A percentile compares a stretch with the other conserved stretches of the same genome.
These are phyloP conservation scores for Pseudogymnoascus pannorum DNA, from an alignment of 2,329 filamentous ascomycete species.

Conservation along the genomic window DNA sequence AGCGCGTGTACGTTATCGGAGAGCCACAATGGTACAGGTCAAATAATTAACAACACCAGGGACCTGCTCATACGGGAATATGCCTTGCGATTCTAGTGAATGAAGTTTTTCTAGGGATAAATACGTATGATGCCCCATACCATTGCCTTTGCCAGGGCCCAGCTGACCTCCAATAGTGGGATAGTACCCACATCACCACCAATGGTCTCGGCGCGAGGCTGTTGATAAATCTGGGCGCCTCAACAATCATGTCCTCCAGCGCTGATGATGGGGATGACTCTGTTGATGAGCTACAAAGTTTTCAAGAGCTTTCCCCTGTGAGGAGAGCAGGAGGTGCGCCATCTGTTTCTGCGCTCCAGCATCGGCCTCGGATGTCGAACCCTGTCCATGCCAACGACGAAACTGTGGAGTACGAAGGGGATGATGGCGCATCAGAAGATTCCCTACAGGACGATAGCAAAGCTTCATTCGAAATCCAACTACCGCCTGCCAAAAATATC, in stretches of 20 bases:
- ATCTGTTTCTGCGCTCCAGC: background rate
- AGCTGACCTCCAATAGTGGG: background rate
- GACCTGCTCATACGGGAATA: background rate
- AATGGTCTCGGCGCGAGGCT: background rate
- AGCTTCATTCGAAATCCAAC: background rate
- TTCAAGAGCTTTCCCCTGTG: background rate
- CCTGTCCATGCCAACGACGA: background rate
- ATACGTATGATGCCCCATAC: background rate
- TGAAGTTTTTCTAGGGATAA: background rate
- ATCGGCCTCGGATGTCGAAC: background rate
- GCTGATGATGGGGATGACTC: background rate
- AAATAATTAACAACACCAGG: background rate
- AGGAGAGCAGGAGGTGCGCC: background rate
- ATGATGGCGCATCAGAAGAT: background rate
- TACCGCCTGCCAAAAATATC: background rate
- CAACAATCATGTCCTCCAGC: background rate
- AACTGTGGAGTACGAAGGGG: background rate
- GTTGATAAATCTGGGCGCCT: background rate
- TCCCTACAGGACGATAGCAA: background rate
- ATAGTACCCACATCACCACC: background rate
- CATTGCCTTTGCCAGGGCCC: background rate
- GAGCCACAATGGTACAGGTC: background rate
- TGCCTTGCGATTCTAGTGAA: background rate
- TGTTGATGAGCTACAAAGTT: constrained; percentile 1
- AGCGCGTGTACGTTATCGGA: constrained; percentile 9